Evolutionary conservation across 148 eudicot species (phyloP).

Genomic region (Diospyros kaki): DNA sequence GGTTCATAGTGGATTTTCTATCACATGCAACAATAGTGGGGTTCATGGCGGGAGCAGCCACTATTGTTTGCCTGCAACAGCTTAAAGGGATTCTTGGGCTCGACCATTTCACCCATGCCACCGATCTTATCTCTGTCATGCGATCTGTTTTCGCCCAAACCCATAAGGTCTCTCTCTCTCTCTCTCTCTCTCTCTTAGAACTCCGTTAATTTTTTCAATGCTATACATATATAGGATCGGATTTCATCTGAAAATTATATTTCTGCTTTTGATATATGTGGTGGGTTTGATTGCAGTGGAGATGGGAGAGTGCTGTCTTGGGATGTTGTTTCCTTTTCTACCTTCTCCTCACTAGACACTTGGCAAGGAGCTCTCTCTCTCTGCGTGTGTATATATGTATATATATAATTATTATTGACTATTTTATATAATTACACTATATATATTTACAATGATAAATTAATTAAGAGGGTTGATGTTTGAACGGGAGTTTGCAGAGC

Average conservation of each 20-base stretch:
- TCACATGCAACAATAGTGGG: constrained; percentile 97
- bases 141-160: constrained; percentile 80
- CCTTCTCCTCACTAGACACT: constrained; percentile 54
- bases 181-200: not conserved
- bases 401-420: no score
- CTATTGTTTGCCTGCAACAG: constrained; percentile 86
- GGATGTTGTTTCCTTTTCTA: constrained; percentile 82
- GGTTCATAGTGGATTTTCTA: constrained; percentile 89
- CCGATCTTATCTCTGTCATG: constrained; percentile 80
- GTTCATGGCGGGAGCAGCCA: constrained; percentile 97
- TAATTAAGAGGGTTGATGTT: not conserved
- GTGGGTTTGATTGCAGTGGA: constrained; percentile 62
- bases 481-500: constrained; percentile 46
- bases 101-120: constrained; percentile 68
- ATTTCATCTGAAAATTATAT: no score
- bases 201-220: no score
- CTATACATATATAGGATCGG: no score
- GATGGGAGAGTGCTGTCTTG: constrained; percentile 85
- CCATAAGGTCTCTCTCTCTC: constrained; percentile 45
- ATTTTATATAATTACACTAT: no score
- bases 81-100: constrained; percentile 81
- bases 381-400: no score
- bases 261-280: not conserved
- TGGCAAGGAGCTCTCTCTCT: constrained; percentile 46
- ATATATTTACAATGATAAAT: not conserved